Evolutionary conservation across 257 asterid genomes (phyloP).

Genomic region (Oldenlandia corymbosa): DNA sequence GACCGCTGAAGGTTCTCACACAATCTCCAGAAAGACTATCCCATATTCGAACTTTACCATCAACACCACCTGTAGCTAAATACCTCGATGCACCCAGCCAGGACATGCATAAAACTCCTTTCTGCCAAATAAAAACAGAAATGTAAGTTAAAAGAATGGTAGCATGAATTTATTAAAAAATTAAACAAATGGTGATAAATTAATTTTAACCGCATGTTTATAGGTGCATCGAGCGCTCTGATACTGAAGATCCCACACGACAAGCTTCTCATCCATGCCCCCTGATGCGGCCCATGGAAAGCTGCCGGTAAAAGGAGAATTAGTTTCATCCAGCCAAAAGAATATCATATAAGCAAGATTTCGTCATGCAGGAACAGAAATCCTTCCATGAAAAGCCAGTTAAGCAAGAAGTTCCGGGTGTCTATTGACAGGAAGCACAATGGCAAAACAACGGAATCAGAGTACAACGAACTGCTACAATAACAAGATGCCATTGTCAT

Average conservation of each 20-base stretch:
- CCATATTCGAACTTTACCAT: constrained; percentile 73
- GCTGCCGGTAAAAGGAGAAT: constrained; percentile 30
- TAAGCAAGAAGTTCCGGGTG: too few relatives aligned
- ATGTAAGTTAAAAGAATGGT: background rate
- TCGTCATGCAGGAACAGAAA: too few relatives aligned
- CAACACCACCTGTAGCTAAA: constrained; percentile 63
- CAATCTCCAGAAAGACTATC: constrained; percentile 72
- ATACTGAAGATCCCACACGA: constrained; percentile 69
- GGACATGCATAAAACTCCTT: constrained; percentile 56
- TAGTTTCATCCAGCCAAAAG: too few relatives aligned
- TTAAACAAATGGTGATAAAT: background rate
- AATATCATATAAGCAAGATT: too few relatives aligned
- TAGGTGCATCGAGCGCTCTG: constrained; percentile 74
- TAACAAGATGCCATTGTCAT: too few relatives aligned
- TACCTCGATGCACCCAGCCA: constrained; percentile 62
- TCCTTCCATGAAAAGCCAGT: too few relatives aligned
- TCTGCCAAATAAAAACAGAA: constrained; percentile 28
- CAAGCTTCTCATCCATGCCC: constrained; percentile 76
- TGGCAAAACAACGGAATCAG: too few relatives aligned
- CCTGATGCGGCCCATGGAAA: constrained; percentile 78
- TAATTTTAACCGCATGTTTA: constrained; percentile 52
- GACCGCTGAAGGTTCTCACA: constrained; percentile 54
- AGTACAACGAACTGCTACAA: too few relatives aligned
- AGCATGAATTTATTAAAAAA: too few relatives aligned
- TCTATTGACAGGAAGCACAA: too few relatives aligned